Base-by-base conservation (phyloP, 2,329 filamentous ascomycete genomes). In the Xylariaceae sp. region DNA sequence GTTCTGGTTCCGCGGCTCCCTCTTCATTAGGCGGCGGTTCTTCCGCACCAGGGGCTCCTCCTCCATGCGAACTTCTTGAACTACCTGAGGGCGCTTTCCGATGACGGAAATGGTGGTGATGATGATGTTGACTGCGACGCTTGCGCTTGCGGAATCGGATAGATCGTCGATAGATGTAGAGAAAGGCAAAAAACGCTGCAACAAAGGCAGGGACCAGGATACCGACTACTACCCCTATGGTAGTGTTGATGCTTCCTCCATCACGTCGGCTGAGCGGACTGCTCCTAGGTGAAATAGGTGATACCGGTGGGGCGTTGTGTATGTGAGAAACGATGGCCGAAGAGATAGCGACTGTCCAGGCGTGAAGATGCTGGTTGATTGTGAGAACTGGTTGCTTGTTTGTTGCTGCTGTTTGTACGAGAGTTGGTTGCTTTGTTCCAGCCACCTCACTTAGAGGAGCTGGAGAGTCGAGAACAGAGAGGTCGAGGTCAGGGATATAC, bases 161-260 rank as follows among this genome's bases (percentile, higher is more conserved):
- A 3, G 55, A 57, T 16, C 41, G 40, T 33, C 57, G 45, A 42
- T 59, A 59, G 33, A 50, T 13, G 31, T 53, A 57, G 42, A 54
- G 47, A 40, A 59, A 59, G 10, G 17, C 16, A n/a, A 50, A 52
- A 5, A 45, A 50, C 2, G 49, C 42, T 9, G 57, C 28, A 31
- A 59, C 18, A 31, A 59, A 59, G 33, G 28, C 57, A 11, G 48
- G 53, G 31, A 59, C 48, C 28, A 59, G 22, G 17, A 59, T 38
- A 28, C 57, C 55, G n/a, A 54, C 57, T n/a, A 59, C 52, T 48
- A 57, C 28, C 10, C 57, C 57, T 39, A 53, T 58, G 16, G 48
- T 50, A 28, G 57, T 52, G 38, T 58, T 56, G 28, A 53, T 53
- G 40, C 22, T 48, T 22, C n/a, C 38, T 7, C 16, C 16, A 42